phyloP scores from a whole-genome alignment of 129 eudicot genomes.

The Centrapalus pauciflorus region DNA sequence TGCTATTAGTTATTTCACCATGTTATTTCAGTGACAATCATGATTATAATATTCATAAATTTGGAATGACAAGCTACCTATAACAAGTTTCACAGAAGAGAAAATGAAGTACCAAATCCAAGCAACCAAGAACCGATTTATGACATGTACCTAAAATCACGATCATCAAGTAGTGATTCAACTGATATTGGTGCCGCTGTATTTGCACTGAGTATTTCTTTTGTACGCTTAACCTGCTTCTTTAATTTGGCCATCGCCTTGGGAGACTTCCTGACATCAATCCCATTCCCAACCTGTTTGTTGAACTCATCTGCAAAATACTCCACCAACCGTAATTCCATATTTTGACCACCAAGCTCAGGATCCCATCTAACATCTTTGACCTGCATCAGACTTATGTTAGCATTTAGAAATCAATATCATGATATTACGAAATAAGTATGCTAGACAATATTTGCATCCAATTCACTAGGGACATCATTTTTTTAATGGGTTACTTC shows the following conservation, averaged over 20 bases:
- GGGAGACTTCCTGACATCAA: slow-evolving; percentile 80
- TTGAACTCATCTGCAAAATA: slow-evolving; percentile 91
- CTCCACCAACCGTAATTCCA: slow-evolving; percentile 94
- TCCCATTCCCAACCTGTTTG: slow-evolving; percentile 85
- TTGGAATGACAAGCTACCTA: neutral
- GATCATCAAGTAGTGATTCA: slow-evolving; percentile 90
- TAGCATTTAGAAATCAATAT: slow-evolving; percentile 23
- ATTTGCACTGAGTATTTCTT: slow-evolving; percentile 98
- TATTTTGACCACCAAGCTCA: slow-evolving; percentile 88
- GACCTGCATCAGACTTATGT: slow-evolving; percentile 44
- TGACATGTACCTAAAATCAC: slow-evolving; percentile 77
- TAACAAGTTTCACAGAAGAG: neutral
- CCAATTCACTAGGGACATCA: neutral
- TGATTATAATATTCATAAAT: neutral
- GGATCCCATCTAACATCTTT: slow-evolving; percentile 93
- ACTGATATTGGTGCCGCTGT: slow-evolving; percentile 94
- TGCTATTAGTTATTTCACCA: neutral
- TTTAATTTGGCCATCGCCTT: slow-evolving; percentile 98
- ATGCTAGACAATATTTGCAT: slow-evolving; percentile 3
- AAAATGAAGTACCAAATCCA: neutral
- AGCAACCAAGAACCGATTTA: neutral
- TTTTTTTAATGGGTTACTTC: neutral
- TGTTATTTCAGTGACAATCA: neutral
- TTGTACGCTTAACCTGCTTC: slow-evolving; percentile 98
- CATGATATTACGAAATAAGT: slow-evolving; percentile 1